A percentile compares a stretch with the other conserved stretches of the same genome.
Evolutionary conservation across 768 basidiomycete genomes (phyloP).

Genomic region (Hemileccinum rubropunctum): DNA sequence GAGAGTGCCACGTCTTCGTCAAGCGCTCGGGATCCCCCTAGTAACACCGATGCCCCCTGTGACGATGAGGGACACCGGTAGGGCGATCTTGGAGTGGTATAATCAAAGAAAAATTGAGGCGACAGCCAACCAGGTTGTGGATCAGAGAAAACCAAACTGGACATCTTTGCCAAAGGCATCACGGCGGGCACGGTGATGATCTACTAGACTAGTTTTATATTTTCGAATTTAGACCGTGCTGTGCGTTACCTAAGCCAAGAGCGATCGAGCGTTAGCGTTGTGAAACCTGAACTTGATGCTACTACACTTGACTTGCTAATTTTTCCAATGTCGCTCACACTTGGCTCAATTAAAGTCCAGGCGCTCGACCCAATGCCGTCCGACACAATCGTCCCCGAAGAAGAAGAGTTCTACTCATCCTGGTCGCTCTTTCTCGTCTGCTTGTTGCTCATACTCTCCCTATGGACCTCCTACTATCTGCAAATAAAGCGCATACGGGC

Average conservation of each 20-base stretch:
- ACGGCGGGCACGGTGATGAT: constrained; percentile 9
- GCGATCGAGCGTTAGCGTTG: too few relatives aligned
- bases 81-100: constrained; percentile 19
- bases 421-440: constrained; percentile 95
- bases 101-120: constrained; percentile 2
- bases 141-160: constrained; percentile 23
- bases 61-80: constrained; percentile 30
- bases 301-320: constrained; percentile 9
- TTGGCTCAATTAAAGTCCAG: constrained; percentile 35
- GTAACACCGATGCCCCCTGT: constrained; percentile 14
- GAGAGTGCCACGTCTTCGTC: constrained; percentile 41
- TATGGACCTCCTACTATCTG: constrained; percentile 96
- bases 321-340: constrained; percentile 39
- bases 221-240: too few relatives aligned
- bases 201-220: constrained; percentile 4
- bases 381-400: constrained; percentile 49
- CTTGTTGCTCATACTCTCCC: constrained; percentile 86
- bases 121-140: not conserved
- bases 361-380: constrained; percentile 28
- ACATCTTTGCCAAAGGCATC: constrained; percentile 20
- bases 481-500: constrained; percentile 96
- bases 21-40: constrained; percentile 34
- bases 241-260: not conserved
- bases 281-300: constrained; percentile 6
- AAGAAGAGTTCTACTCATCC: constrained; percentile 88